A percentile compares a stretch with the other conserved stretches of the same genome.
Evolutionary conservation across 805 yeast genomes (phyloP).

Genomic region (Wickerhamiella dianesei): DNA sequence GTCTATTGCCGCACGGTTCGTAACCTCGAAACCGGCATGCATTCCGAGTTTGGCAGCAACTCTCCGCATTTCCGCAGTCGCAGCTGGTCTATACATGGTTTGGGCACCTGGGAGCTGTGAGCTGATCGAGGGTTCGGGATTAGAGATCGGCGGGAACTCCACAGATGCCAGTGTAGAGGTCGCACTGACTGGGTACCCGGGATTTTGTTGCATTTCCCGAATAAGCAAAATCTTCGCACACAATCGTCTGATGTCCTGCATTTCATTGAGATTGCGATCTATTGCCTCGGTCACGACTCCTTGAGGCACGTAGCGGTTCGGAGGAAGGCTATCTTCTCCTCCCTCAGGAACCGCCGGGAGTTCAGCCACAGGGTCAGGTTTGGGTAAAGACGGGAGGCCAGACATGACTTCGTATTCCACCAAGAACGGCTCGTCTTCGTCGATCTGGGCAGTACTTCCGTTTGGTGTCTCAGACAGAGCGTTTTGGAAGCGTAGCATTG

Average conservation of each 20-base stretch:
- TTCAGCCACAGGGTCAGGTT: constrained; percentile 25
- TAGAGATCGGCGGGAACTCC: constrained; percentile 32
- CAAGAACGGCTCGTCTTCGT: constrained; percentile 26
- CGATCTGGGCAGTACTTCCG: not conserved
- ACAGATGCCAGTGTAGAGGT: not conserved
- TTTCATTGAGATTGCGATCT: constrained; percentile 53
- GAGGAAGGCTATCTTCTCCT: constrained; percentile 24
- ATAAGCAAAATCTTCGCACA: constrained; percentile 82
- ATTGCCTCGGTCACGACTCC: constrained; percentile 51
- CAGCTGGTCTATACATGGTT: constrained; percentile 41
- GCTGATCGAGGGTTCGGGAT: constrained; percentile 52
- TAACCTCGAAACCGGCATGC: constrained; percentile 84
- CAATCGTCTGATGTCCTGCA: constrained; percentile 77
- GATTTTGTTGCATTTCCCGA: constrained; percentile 57
- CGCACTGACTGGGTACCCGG: not conserved
- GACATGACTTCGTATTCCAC: constrained; percentile 78
- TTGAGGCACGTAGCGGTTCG: constrained; percentile 22
- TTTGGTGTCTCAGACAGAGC: not conserved
- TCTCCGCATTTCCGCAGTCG: constrained; percentile 51
- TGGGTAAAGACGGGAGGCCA: constrained; percentile 53
- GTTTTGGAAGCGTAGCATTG: constrained; percentile 43
- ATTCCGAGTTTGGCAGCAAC: constrained; percentile 67
- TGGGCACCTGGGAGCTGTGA: constrained; percentile 66
- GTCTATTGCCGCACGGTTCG: constrained; percentile 65
- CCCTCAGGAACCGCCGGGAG: not conserved